Base-by-base conservation (phyloP, 2,329 filamentous ascomycete genomes). In the Proliferodiscus dingleyae region DNA sequence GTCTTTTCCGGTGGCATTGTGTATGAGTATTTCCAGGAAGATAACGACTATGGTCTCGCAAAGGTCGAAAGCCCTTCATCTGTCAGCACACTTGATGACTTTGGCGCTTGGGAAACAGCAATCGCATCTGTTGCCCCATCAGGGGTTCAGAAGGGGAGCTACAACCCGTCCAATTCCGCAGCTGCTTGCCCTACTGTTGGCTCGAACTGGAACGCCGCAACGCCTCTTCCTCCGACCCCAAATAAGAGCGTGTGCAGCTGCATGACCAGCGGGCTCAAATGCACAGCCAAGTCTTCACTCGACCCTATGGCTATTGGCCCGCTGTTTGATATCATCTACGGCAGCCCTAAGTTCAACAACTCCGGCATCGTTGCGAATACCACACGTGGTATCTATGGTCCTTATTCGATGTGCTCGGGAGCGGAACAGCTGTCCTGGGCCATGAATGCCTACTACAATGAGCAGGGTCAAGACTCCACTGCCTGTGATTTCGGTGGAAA, bases 11-110 rank as follows among this genome's bases (percentile, higher is more conserved):
- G 91, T 58, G 91, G 90, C 69, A 95, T 97, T 56, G 89, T 96
- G 64, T 98, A 96, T 79, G 94, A 95, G 85, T 98, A 91, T 74
- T 90, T 89, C 72, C 76, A 95, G 72, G 89, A 95, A 67, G 71
- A 64, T 45, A 96, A 97, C 73, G 74, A 95, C 66, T 97, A 87
- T 62, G 91, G 59, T 43, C 42, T 61, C 28, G 59, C 54, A 8
- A 53, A 55, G 13, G 50, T 53, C 23, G 74, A 74, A 53, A 80
- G 76, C 50, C 21, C 41, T 15, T 29, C 37, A 9, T 81, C 81
- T 41, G 76, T 71, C 30, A 86, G 89, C 49, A 78, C 75, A 46
- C 78, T 79, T 57, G 80, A 87, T 50, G 74, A 82, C 57, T 81
- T 78, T 64, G 71, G 68, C 59, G 69, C 73, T 38, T 96, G 95